Conservation (phyloP, 441 rosid species). For the Pelargonium australe region DNA sequence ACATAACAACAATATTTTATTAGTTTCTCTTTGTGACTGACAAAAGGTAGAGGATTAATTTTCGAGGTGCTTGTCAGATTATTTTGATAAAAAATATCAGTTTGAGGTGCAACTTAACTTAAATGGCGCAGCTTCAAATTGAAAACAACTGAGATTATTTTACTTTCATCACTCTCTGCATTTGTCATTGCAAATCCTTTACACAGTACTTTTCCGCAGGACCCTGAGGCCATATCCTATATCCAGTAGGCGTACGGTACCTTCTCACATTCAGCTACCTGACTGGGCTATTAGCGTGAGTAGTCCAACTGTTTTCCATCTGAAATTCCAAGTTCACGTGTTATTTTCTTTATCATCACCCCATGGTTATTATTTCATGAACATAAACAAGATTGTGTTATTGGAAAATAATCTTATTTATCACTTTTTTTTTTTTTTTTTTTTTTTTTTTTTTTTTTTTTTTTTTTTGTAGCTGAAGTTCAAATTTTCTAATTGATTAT, state of each 20-base stretch:
- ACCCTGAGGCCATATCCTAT: constrained; percentile 75
- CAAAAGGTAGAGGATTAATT: neutral
- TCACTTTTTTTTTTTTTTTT: neutral
- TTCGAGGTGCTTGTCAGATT: neutral
- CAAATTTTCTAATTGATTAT: neutral
- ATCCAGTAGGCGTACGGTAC: constrained; percentile 54
- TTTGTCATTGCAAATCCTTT: neutral
- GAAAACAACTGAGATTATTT: neutral
- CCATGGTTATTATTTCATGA: neutral
- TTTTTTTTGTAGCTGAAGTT: neutral
- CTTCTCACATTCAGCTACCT: constrained; percentile 61
- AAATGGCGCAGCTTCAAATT: neutral
- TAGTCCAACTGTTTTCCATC: constrained; percentile 14
- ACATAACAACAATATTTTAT: neutral
- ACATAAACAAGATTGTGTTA: neutral
- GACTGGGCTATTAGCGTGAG: constrained; percentile 93
- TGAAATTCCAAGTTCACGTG: neutral
- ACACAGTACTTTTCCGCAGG: constrained; percentile 35
- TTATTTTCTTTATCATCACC: constrained; percentile 1
- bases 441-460: too few relatives aligned
- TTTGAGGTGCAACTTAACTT: neutral
- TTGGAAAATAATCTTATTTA: too few relatives aligned
- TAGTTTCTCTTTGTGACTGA: neutral
- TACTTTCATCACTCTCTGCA: neutral
- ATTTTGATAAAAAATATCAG: neutral